Percentiles rank a stretch among this genome's conserved stretches.
These are phyloP conservation scores for Astrothelium subdiscretum DNA, from an alignment of 495 filamentous ascomycete species.

Conservation along the genomic window DNA sequence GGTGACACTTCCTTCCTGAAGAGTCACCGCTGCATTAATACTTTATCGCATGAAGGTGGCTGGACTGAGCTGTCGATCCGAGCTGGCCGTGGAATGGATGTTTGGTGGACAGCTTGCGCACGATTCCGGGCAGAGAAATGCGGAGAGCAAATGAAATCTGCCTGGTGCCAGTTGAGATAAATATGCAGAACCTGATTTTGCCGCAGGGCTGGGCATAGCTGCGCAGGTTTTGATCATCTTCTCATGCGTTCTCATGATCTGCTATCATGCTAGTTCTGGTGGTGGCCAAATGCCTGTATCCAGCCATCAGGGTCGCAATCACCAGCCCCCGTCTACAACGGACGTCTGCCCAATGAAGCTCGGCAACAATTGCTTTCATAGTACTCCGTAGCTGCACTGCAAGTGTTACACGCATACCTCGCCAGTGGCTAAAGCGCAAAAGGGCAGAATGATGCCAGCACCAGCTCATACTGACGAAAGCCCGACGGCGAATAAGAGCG, in stretches of 20 bases:
- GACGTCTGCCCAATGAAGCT: neutral
- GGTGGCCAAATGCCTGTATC: conserved; percentile 3
- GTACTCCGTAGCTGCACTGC: conserved; percentile 2
- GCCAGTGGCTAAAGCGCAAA: neutral
- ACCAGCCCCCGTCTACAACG: neutral
- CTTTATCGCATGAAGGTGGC: neutral
- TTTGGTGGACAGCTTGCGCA: neutral
- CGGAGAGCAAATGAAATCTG: neutral
- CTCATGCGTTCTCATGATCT: conserved; percentile 1
- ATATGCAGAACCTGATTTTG: neutral
- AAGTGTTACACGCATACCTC: neutral
- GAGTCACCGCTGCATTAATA: neutral
- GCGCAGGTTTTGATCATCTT: neutral
- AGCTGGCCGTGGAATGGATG: neutral
- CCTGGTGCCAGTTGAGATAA: neutral
- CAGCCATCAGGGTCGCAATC: conserved; percentile 2
- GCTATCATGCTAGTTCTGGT: neutral
- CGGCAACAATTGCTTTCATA: neutral
- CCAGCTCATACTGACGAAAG: neutral
- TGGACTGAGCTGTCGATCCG: neutral
- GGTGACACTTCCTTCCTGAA: neutral
- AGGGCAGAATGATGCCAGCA: neutral
- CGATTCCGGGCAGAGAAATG: neutral
- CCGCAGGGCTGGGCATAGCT: neutral
- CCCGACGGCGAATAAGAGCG: neutral